phyloP scores from a whole-genome alignment of 2,329 filamentous ascomycete species.

The Emmonsiellopsis sp. region DNA sequence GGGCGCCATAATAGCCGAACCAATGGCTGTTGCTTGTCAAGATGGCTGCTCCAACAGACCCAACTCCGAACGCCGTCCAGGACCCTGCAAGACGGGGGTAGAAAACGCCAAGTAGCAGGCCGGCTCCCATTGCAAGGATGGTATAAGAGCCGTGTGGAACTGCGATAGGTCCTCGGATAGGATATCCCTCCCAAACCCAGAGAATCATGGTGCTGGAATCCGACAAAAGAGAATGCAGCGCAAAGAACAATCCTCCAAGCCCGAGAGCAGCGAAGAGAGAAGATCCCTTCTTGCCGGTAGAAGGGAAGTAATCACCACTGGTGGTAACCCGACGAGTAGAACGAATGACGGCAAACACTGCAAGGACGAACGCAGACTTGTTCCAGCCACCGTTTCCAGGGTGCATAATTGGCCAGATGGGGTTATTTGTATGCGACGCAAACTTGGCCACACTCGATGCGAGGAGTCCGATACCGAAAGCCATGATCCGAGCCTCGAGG shows the following conservation, averaged over 20 bases:
- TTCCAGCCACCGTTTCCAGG: constrained; percentile 88
- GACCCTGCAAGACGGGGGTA: constrained; percentile 61
- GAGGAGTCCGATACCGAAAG: constrained; percentile 72
- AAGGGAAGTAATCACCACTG: constrained; percentile 41
- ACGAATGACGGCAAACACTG: constrained; percentile 63
- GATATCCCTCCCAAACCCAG: constrained; percentile 97
- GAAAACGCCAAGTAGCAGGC: constrained; percentile 67
- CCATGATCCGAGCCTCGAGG: constrained; percentile 72
- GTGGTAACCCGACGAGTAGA: constrained; percentile 60
- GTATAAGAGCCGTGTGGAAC: constrained; percentile 86
- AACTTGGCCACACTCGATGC: constrained; percentile 86
- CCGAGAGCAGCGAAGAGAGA: constrained; percentile 65
- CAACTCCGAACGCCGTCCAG: constrained; percentile 71
- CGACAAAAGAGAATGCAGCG: constrained; percentile 81
- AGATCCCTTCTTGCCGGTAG: constrained; percentile 55
- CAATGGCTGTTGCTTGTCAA: constrained; percentile 73
- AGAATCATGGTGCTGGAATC: constrained; percentile 98
- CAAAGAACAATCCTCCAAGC: constrained; percentile 77
- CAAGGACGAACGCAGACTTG: constrained; percentile 67
- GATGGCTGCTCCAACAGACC: constrained; percentile 68
- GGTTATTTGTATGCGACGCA: constrained; percentile 89
- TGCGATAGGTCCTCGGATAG: constrained; percentile 76
- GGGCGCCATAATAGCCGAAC: constrained; percentile 79
- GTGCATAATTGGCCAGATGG: constrained; percentile 92
- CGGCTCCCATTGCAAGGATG: constrained; percentile 75